Conservation (phyloP, 164 flowering plant species). For the Tinospora cordifolia region DNA sequence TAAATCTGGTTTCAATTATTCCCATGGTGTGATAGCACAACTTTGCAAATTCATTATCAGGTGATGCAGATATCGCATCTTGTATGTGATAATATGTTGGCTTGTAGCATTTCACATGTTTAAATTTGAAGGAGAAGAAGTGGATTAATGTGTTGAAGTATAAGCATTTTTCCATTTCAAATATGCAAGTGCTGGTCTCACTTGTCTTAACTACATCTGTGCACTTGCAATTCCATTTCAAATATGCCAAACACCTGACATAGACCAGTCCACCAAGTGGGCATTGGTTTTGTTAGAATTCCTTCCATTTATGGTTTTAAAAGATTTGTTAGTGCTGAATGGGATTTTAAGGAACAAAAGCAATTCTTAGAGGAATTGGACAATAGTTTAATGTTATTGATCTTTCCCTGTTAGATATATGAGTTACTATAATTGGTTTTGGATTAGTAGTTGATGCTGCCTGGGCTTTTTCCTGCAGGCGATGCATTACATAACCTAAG, state of each 20-base stretch:
- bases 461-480: slow-evolving; percentile 40
- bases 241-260: background rate
- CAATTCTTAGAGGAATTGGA: background rate
- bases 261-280: background rate
- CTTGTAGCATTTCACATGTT: too few relatives aligned
- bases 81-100: too few relatives aligned
- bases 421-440: background rate
- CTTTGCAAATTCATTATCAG: too few relatives aligned
- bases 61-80: too few relatives aligned
- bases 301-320: background rate
- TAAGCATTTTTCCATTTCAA: background rate
- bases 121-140: too few relatives aligned
- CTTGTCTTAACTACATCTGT: background rate
- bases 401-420: background rate
- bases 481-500: slow-evolving; percentile 75
- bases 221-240: background rate
- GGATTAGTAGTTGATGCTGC: background rate
- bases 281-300: background rate
- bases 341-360: background rate
- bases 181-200: background rate
- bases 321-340: background rate
- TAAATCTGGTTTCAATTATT: too few relatives aligned
- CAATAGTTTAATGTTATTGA: background rate
- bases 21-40: too few relatives aligned
- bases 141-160: too few relatives aligned